A percentile compares a stretch with the other conserved stretches of the same genome.
phyloP scores from a whole-genome alignment of 257 asterid species.

The Leptodermis oblonga region DNA sequence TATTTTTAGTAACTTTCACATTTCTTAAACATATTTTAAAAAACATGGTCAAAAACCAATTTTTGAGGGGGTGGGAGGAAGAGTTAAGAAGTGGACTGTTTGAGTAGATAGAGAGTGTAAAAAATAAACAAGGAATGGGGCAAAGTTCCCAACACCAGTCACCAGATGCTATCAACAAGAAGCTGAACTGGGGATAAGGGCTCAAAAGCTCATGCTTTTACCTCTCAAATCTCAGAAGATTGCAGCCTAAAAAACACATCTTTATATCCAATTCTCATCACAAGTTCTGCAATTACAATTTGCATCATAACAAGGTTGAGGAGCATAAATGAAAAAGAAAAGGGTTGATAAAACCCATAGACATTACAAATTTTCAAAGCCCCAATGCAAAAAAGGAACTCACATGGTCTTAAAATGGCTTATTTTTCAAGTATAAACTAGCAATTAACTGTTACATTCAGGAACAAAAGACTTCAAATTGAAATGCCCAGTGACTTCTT shows the following conservation, averaged over 20 bases:
- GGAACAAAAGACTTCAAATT: slow-evolving; percentile 33
- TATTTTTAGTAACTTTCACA: too few species aligned
- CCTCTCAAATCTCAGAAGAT: neutral
- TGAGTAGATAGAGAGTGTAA: too few species aligned
- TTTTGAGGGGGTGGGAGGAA: too few species aligned
- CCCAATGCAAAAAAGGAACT: neutral
- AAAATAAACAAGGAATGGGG: too few species aligned
- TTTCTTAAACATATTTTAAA: too few species aligned
- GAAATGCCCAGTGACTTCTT: slow-evolving; percentile 72
- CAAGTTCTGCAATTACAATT: neutral
- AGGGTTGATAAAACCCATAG: neutral
- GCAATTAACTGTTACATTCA: slow-evolving; percentile 5
- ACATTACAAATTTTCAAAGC: neutral
- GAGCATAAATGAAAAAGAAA: neutral
- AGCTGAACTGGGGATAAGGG: neutral
- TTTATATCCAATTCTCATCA: neutral
- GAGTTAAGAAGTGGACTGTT: too few species aligned
- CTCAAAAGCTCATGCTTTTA: neutral
- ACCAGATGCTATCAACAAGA: neutral
- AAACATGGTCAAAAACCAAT: too few species aligned
- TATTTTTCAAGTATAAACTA: slow-evolving; percentile 6
- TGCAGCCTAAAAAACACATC: neutral
- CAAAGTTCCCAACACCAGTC: too few species aligned
- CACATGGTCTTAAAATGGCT: slow-evolving; percentile 3
- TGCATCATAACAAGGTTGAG: neutral